Conservation (phyloP, 2,329 filamentous ascomycete genomes). For the Exophiala calicioides region DNA sequence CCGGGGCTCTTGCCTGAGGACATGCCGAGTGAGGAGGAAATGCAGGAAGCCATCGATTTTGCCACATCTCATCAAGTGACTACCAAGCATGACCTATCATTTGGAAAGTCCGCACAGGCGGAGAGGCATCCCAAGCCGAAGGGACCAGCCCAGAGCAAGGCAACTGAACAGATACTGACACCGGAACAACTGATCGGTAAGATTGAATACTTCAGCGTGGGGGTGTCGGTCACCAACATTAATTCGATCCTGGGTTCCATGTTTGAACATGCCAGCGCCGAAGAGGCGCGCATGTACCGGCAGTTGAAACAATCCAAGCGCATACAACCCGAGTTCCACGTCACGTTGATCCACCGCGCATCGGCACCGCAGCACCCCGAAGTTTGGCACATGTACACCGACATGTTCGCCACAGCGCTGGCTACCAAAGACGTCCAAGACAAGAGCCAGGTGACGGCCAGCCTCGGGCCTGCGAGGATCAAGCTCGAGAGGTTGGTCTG, state of each 20-base stretch:
- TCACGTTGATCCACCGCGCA: conserved; percentile 86
- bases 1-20: conserved; percentile 69
- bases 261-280: conserved; percentile 61
- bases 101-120: conserved; percentile 53
- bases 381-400: conserved; percentile 73
- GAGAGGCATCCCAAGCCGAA: conserved; percentile 37
- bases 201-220: conserved; percentile 68
- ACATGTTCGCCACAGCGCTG: conserved; percentile 53
- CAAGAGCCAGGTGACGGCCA: conserved; percentile 35
- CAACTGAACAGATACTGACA: conserved; percentile 27
- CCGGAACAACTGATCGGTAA: conserved; percentile 34
- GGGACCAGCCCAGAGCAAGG: conserved; percentile 17
- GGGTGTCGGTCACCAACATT: conserved; percentile 55
- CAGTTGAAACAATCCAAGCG: conserved; percentile 72
- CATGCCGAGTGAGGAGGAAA: conserved; percentile 69
- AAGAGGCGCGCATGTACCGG: conserved; percentile 68
- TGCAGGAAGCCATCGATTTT: conserved; percentile 75
- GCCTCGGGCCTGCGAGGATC: conserved; percentile 45
- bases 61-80: conserved; percentile 73
- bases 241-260: conserved; percentile 65
- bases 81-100: conserved; percentile 72
- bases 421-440: conserved; percentile 31
- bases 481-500: conserved; percentile 71
- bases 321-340: conserved; percentile 83
- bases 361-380: conserved; percentile 61